Evolutionary conservation across 768 basidiomycete species (phyloP), one percentile per base, ranked within the genome.

Genomic region (Rhizopogon vesiculosus): DNA sequence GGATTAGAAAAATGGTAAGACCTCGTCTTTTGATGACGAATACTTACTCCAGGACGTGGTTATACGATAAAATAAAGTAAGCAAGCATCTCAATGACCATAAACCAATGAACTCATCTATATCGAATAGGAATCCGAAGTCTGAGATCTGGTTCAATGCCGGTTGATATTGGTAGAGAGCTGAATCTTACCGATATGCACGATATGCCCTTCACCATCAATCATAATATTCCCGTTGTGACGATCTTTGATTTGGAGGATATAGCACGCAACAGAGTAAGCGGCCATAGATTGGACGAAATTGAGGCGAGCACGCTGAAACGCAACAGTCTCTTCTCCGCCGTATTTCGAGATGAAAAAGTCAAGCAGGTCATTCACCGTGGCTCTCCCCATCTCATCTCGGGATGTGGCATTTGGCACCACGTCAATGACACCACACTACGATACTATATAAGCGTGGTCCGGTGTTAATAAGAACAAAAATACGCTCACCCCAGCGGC

Each of bases 211-310:
- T 95, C 91, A 2, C 89, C 93, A 67, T 98, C 97, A 57, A 99
- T 95, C 96, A 99, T 98, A 67, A 99, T 98, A 69, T 99, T 99
- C 29, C 97, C 97, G 65, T 99, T 99, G 70, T 99, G 97, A 40
- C 97, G 76, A 67, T 99, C 97, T 74, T 99, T 99, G 75, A 99
- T 95, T 71, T 99, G 97, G 43, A 98, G 73, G 61, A 99, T 93
- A 69, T 97, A 98, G 69, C 96, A 98, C 7, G 94, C 93, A 25
- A 98, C 88, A 33, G 96, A 98, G 71, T 99, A 99, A 9, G 94
- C 97, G 0, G 97, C 96, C 97, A 98, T 99, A 2, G 93, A 96
- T 67, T 97, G 95, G 55, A 99, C 92, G 67, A 99, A 99, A 72
- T 98, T 97, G 59, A 90, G 78, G 16, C 94, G 86, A 43, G 97